phyloP scores from a whole-genome alignment of 192 early-diverging fungal genomes.

The Entomortierella beljakovae region DNA sequence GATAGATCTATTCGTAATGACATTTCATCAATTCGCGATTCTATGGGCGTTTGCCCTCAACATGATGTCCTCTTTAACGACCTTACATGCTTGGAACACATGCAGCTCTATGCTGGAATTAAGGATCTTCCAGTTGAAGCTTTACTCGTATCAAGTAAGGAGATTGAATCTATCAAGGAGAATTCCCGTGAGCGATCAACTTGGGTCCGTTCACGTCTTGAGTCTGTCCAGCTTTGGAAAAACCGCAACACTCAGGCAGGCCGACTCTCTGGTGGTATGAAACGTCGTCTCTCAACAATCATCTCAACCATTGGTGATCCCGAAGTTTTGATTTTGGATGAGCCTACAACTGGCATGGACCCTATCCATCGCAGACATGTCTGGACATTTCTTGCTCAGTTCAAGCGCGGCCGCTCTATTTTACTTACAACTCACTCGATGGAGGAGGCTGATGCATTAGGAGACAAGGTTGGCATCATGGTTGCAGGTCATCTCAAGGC shows the following conservation, averaged over 20 bases:
- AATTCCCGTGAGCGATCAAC: conserved; percentile 47
- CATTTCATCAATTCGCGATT: conserved; percentile 68
- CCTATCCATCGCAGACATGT: conserved; percentile 85
- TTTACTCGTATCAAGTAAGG: conserved; percentile 7
- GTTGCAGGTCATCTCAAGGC: conserved; percentile 71
- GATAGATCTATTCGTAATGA: conserved; percentile 63
- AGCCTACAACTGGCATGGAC: conserved; percentile 77
- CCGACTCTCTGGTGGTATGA: conserved; percentile 81
- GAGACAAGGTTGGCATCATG: conserved; percentile 75
- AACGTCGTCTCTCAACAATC: conserved; percentile 75
- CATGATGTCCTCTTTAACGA: conserved; percentile 83
- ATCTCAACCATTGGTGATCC: conserved; percentile 85
- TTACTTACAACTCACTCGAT: conserved; percentile 80
- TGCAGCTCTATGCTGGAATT: conserved; percentile 81
- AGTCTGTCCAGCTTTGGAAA: conserved; percentile 75
- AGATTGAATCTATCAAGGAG: conserved; percentile 64
- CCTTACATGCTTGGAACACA: conserved; percentile 79
- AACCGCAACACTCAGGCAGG: conserved; percentile 71
- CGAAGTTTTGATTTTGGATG: conserved; percentile 67
- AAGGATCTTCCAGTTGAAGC: conserved; percentile 69
- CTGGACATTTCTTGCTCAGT: conserved; percentile 81
- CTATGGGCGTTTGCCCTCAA: conserved; percentile 85
- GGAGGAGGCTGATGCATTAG: conserved; percentile 75
- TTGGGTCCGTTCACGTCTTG: conserved; percentile 62
- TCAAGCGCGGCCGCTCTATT: conserved; percentile 78